phyloP scores from a whole-genome alignment of 257 asterid genomes.

The Fraxinus excelsior region DNA sequence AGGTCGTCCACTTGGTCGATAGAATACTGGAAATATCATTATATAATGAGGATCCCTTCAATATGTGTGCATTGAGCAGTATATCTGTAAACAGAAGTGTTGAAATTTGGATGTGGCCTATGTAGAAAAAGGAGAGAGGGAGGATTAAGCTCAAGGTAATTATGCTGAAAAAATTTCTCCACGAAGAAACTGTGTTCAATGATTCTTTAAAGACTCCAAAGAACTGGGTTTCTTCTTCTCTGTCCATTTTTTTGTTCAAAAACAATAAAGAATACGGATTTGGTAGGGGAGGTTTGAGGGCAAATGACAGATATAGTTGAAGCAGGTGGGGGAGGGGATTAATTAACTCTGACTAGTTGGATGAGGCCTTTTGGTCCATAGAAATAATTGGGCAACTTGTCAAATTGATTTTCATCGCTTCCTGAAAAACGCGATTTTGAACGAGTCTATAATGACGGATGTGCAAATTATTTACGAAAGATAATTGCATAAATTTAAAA shows the following conservation, averaged over 20 bases:
- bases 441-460: too few species aligned
- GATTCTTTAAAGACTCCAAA: conserved; percentile 67
- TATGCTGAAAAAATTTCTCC: conserved; percentile 61
- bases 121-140: conserved; percentile 75
- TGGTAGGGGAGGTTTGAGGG: too few species aligned
- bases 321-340: too few species aligned
- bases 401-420: too few species aligned
- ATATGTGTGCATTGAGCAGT: conserved; percentile 39
- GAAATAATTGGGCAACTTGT: too few species aligned
- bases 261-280: too few species aligned
- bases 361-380: too few species aligned
- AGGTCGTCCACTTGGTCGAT: conserved; percentile 53
- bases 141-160: conserved; percentile 48
- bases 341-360: too few species aligned
- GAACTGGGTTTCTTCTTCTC: conserved; percentile 65
- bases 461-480: too few species aligned
- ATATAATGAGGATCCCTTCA: conserved; percentile 40
- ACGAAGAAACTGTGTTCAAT: conserved; percentile 43
- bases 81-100: conserved; percentile 54
- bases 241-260: conserved; percentile 48
- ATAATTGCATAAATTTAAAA: too few species aligned
- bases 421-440: too few species aligned
- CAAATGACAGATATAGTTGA: too few species aligned
- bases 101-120: conserved; percentile 65
- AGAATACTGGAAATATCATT: conserved; percentile 34